phyloP scores from a whole-genome alignment of 768 basidiomycete species.

The Leccinum uliginosum region DNA sequence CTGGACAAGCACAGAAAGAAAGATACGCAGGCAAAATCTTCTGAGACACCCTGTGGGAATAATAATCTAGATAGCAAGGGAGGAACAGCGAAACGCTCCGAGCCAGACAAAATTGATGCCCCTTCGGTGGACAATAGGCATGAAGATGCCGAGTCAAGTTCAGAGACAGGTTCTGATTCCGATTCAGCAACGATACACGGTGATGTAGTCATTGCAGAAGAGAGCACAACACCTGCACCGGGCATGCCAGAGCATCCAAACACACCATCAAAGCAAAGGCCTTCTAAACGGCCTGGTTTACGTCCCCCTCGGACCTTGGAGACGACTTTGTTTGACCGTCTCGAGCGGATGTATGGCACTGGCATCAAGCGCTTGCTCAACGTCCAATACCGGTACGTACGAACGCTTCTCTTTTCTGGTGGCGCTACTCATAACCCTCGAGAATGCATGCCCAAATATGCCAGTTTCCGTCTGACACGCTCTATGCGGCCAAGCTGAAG shows the following conservation, averaged over 20 bases:
- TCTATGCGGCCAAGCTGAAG: slow-evolving; percentile 69
- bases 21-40: slow-evolving; percentile 2
- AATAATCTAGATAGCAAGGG: neutral
- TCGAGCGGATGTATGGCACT: slow-evolving; percentile 84
- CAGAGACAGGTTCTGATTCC: slow-evolving; percentile 9
- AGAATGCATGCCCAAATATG: slow-evolving; percentile 91
- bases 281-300: slow-evolving; percentile 27
- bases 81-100: neutral
- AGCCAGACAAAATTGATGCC: neutral
- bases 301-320: slow-evolving; percentile 71
- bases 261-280: slow-evolving; percentile 9
- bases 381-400: slow-evolving; percentile 77
- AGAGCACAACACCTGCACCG: slow-evolving; percentile 1
- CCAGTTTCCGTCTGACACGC: slow-evolving; percentile 75
- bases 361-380: slow-evolving; percentile 83
- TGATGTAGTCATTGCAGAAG: slow-evolving; percentile 20
- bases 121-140: neutral
- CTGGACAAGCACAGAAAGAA: slow-evolving; percentile 41
- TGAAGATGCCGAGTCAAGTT: slow-evolving; percentile 5
- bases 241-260: slow-evolving; percentile 1
- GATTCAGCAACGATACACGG: slow-evolving; percentile 19
- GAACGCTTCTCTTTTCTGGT: neutral
- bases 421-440: neutral
- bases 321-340: slow-evolving; percentile 86
- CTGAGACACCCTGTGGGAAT: neutral